phyloP scores from a whole-genome alignment of 345 rosid genomes.

The Dimocarpus longan region DNA sequence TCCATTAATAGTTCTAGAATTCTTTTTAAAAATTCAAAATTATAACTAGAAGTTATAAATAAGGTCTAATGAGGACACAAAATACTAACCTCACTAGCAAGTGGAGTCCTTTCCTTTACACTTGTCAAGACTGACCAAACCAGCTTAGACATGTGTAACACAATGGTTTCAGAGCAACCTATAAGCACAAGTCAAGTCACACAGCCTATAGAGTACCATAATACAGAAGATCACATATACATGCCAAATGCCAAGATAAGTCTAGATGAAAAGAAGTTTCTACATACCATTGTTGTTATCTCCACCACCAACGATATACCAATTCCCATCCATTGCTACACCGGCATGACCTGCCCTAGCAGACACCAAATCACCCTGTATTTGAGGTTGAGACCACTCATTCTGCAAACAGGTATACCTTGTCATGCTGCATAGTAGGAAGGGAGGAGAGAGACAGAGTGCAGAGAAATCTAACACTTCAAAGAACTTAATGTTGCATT shows the following conservation, averaged over 20 bases:
- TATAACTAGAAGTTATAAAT: neutral
- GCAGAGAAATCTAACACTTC: neutral
- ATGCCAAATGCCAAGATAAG: constrained; percentile 10
- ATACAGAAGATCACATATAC: constrained; percentile 4
- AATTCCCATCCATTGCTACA: constrained; percentile 72
- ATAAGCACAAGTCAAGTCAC: constrained; percentile 9
- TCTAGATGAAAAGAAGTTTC: constrained; percentile 9
- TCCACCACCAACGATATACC: constrained; percentile 97
- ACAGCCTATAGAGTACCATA: neutral
- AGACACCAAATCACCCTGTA: constrained; percentile 67
- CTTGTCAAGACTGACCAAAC: constrained; percentile 70
- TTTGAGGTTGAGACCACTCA: constrained; percentile 94
- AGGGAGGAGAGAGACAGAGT: neutral
- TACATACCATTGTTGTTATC: constrained; percentile 83
- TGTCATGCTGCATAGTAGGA: constrained; percentile 9
- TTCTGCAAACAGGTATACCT: constrained; percentile 52
- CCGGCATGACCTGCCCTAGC: constrained; percentile 97
- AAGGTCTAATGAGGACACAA: neutral
- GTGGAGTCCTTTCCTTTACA: constrained; percentile 84
- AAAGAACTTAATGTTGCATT: neutral
- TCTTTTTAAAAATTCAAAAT: neutral
- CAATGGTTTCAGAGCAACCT: constrained; percentile 90
- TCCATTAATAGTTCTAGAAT: neutral
- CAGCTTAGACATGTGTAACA: constrained; percentile 83
- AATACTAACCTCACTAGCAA: constrained; percentile 88